Conservation (phyloP, 2,329 filamentous ascomycete genomes). For the Ophiobolus disseminans region DNA sequence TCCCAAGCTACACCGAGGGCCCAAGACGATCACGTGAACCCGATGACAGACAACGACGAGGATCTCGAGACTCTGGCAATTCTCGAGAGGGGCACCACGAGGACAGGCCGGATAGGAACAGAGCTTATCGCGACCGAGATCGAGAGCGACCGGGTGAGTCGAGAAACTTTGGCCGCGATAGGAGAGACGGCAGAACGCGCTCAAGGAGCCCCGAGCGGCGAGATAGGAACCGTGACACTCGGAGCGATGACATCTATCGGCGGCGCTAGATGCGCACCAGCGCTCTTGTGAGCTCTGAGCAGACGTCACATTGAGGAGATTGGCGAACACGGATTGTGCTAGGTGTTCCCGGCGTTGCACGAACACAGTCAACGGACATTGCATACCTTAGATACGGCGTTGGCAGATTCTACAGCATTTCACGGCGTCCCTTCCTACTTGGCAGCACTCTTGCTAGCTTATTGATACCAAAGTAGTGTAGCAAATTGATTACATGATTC, state of each 20-base stretch:
- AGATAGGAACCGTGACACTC: constrained; percentile 29
- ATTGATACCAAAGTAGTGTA: constrained; percentile 1
- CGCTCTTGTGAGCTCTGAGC: neutral
- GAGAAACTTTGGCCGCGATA: constrained; percentile 33
- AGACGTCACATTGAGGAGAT: too few relatives aligned
- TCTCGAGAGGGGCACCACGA: constrained; percentile 41
- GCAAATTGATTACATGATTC: neutral
- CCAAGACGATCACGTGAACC: constrained; percentile 44
- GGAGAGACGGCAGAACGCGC: constrained; percentile 42
- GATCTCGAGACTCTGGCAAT: constrained; percentile 44
- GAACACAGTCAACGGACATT: too few relatives aligned
- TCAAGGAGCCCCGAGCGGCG: constrained; percentile 46
- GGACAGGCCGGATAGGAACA: constrained; percentile 36
- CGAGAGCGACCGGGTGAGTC: constrained; percentile 31
- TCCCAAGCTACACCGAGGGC: constrained; percentile 52
- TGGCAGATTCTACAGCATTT: constrained; percentile 4
- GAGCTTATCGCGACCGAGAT: constrained; percentile 26
- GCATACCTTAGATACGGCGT: constrained; percentile 1
- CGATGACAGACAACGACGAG: constrained; percentile 42
- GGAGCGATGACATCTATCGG: constrained; percentile 41
- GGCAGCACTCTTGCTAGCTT: neutral
- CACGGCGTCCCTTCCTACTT: constrained; percentile 1
- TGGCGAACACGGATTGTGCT: too few relatives aligned
- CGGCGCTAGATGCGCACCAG: constrained; percentile 21
- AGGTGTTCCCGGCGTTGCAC: too few relatives aligned